Conservation (phyloP, 352 stramenopile species). For the Globisporangium nunn region DNA sequence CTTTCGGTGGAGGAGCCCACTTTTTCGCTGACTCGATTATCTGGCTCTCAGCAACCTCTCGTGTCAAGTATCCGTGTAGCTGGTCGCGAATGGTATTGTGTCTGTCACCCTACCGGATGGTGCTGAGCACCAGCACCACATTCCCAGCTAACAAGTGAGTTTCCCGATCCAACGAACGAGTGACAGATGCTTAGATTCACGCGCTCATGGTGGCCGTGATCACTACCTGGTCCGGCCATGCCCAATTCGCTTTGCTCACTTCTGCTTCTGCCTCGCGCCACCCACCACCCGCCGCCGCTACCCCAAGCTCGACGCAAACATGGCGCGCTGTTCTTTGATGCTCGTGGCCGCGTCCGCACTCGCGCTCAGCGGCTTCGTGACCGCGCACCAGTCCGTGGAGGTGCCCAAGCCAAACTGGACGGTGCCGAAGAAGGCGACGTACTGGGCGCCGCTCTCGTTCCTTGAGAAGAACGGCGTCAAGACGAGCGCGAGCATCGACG, state of each 20-base stretch:
- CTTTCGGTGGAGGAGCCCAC: neutral
- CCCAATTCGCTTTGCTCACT: neutral
- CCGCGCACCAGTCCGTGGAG: constrained; percentile 11
- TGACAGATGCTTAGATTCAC: neutral
- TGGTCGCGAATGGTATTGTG: neutral
- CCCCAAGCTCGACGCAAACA: neutral
- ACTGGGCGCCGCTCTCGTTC: constrained; percentile 19
- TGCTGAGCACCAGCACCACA: neutral
- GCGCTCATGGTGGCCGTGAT: neutral
- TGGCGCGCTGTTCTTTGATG: neutral
- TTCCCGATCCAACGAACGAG: neutral
- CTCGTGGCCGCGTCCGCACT: neutral
- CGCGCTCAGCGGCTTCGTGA: neutral
- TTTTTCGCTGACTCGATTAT: neutral
- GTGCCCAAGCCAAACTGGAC: constrained; percentile 14
- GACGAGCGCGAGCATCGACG: constrained; percentile 11
- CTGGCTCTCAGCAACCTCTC: neutral
- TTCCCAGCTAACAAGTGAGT: neutral
- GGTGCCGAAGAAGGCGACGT: constrained; percentile 12
- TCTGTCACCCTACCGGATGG: neutral
- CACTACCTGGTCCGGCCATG: neutral
- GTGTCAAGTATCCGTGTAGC: neutral
- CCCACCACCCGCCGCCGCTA: too few species aligned
- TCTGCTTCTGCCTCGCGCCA: neutral
- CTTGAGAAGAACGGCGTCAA: constrained; percentile 24